Percentiles rank a stretch among this genome's conserved stretches.
Evolutionary conservation across 306 rosid species (phyloP).

Genomic region (Biancaea sappan): DNA sequence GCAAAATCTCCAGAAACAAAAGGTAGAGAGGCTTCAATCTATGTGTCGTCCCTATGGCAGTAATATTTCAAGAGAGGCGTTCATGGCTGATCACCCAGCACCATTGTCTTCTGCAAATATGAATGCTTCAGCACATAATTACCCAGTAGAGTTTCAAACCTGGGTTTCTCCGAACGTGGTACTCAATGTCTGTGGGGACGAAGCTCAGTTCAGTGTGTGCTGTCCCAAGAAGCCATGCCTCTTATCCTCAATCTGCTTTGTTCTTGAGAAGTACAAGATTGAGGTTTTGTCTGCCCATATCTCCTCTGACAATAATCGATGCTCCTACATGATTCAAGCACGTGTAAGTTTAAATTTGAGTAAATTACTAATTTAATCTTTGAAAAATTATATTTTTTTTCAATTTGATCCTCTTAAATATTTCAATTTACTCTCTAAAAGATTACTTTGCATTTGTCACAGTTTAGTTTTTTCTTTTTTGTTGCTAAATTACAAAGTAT

Average conservation of each 20-base stretch:
- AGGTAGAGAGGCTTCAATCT: constrained; percentile 41
- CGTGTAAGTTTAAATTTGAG: constrained; percentile 36
- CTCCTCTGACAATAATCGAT: constrained; percentile 28
- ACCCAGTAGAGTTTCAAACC: constrained; percentile 37
- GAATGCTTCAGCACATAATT: too few relatives aligned
- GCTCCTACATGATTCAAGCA: constrained; percentile 51
- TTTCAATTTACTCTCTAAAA: too few relatives aligned
- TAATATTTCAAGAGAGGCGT: constrained; percentile 29
- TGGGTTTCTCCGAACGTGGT: constrained; percentile 54
- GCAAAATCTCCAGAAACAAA: constrained; percentile 43
- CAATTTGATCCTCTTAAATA: too few relatives aligned
- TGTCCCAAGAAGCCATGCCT: constrained; percentile 45
- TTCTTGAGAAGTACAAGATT: constrained; percentile 52
- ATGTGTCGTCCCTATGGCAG: background rate
- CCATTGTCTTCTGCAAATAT: too few relatives aligned
- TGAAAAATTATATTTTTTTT: too few relatives aligned
- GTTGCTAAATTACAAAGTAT: too few relatives aligned
- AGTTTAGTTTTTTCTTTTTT: too few relatives aligned
- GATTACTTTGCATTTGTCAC: too few relatives aligned
- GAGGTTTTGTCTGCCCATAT: constrained; percentile 48
- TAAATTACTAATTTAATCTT: too few relatives aligned
- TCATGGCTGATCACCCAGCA: constrained; percentile 38
- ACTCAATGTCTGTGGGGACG: constrained; percentile 39
- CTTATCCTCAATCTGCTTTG: constrained; percentile 41
- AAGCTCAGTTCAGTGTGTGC: constrained; percentile 53